Evolutionary conservation across 176 grass and related monocot species (phyloP), one percentile per base, ranked within the genome.

Genomic region (Neostapfia colusana): DNA sequence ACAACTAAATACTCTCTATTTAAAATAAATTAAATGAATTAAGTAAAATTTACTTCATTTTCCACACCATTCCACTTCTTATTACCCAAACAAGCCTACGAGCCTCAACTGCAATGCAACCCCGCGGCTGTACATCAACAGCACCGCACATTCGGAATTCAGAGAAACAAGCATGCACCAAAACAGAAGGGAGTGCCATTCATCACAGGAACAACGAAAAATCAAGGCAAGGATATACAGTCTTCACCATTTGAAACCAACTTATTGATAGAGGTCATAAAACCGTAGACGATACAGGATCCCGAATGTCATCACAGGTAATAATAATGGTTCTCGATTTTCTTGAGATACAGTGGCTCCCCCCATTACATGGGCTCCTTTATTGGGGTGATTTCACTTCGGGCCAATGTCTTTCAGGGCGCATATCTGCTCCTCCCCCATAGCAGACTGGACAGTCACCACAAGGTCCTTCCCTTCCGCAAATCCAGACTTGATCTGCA

Each of bases 371-470:
- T 25, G 6, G 69, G 69, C 54, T 70, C 51, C 49, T 26, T 4
- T 46, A 1, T 18, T 27, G 67, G 45, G 36, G 24, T 80, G 48
- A 54, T 9, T 54, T 80, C 85, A 92, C 79, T 88, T 92, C 37
- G 90, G 82, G 39, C 74, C 90, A 54, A 92, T 36, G 25, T 92
- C 90, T 79, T 92, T 92, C 20, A 92, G 69, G 0, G 86, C 86
- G 10, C 86, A 88, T 75, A 92, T 88, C 82, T 92, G 90, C 79
- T 92, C 86, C 75, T 88, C 86, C 7, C 90, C 90, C 90, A 92
- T 92, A 9, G 90, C 70, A 81, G 86, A 83, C 90, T 88, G 88
- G 63, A 88, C 90, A 27, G 82, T 81, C 66, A 92, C 90, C 45
- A 88, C 90, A 31, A 92, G 62, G 65, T 92, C 85, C 42, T 88